These are phyloP conservation scores for Sparassis latifolia DNA, from an alignment of 1,284 basidiomycete genomes.

Conservation along the genomic window DNA sequence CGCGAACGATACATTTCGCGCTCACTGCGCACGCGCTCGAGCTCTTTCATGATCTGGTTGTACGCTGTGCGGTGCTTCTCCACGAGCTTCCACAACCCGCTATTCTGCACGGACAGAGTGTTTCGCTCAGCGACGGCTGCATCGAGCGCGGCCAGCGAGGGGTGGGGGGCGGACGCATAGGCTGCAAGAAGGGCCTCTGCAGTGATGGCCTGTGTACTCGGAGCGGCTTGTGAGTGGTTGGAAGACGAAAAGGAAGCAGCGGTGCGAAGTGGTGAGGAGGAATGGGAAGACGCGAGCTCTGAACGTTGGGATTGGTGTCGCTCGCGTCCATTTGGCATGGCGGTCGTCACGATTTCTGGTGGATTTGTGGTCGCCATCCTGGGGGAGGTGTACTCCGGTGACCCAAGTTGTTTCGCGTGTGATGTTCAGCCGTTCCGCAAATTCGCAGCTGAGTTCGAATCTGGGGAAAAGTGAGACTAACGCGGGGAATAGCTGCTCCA, in stretches of 20 bases:
- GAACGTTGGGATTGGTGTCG: slow-evolving; percentile 10
- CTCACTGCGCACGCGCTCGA: slow-evolving; percentile 75
- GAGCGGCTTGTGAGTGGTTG: slow-evolving; percentile 19
- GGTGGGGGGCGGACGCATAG: slow-evolving; percentile 45
- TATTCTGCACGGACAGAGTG: slow-evolving; percentile 71
- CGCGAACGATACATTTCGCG: slow-evolving; percentile 62
- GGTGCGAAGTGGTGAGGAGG: slow-evolving; percentile 16
- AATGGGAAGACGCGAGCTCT: slow-evolving; percentile 5
- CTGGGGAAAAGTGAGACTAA: too few species aligned
- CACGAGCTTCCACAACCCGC: slow-evolving; percentile 87
- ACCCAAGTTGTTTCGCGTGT: too few species aligned
- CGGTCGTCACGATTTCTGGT: not conserved
- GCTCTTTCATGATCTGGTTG: slow-evolving; percentile 67
- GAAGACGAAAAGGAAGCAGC: slow-evolving; percentile 20
- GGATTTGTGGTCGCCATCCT: not conserved
- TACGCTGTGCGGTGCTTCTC: slow-evolving; percentile 79
- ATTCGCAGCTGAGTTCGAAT: too few species aligned
- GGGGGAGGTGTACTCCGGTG: too few species aligned
- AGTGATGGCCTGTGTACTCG: slow-evolving; percentile 33
- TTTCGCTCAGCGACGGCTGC: slow-evolving; percentile 74
- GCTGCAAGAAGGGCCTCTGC: slow-evolving; percentile 49
- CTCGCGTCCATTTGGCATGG: slow-evolving; percentile 11
- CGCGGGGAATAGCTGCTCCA: too few species aligned
- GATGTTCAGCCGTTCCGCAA: too few species aligned
- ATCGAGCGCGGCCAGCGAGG: slow-evolving; percentile 64